Evolutionary conservation across 2,329 filamentous ascomycete species (phyloP).

Genomic region (Dactylellina parvicollis): DNA sequence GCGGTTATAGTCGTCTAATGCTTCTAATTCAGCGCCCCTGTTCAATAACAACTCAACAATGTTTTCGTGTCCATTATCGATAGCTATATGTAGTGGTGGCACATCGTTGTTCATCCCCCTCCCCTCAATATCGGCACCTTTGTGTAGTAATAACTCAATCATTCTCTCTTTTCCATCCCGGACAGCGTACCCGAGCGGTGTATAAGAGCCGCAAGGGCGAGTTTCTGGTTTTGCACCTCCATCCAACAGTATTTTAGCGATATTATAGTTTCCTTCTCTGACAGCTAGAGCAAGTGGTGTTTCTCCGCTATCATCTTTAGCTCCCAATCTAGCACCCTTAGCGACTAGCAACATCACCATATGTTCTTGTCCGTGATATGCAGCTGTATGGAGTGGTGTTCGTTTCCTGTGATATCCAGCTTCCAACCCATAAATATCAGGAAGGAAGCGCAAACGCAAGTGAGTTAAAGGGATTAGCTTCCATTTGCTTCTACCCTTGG

Average conservation of each 20-base stretch:
- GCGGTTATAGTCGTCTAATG: not conserved
- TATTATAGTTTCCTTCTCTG: not conserved
- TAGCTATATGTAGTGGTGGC: not conserved
- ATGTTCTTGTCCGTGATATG: too few species aligned
- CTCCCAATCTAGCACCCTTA: conserved; percentile 1
- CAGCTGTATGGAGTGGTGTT: not conserved
- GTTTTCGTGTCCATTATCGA: not conserved
- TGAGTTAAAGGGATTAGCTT: too few species aligned
- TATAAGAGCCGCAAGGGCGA: not conserved
- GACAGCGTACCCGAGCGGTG: not conserved
- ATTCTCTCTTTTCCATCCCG: not conserved
- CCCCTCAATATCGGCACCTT: not conserved
- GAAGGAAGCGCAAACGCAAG: too few species aligned
- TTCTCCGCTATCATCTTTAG: not conserved
- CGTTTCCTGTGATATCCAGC: not conserved
- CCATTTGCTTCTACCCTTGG: not conserved
- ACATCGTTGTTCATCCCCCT: not conserved
- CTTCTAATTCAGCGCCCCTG: not conserved
- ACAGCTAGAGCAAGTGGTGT: not conserved
- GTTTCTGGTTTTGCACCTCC: not conserved
- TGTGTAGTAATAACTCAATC: not conserved
- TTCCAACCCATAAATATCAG: too few species aligned
- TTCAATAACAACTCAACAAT: not conserved
- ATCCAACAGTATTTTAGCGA: not conserved
- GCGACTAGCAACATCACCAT: not conserved